Percentiles rank a stretch among this genome's conserved stretches.
phyloP scores from a whole-genome alignment of 2,329 filamentous ascomycete species.

The Aspergillus pseudonomiae region DNA sequence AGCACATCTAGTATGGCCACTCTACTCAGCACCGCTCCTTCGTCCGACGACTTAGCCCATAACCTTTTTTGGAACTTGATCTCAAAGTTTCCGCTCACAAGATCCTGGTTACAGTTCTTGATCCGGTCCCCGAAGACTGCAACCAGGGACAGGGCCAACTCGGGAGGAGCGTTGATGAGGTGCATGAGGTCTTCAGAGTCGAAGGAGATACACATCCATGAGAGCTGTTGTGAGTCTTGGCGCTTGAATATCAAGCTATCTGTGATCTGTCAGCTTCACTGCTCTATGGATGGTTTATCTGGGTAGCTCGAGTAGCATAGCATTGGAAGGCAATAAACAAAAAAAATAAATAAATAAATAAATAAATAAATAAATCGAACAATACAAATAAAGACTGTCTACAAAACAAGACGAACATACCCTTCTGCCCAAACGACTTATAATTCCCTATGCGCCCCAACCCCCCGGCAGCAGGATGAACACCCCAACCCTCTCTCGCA shows the following conservation, averaged over 20 bases:
- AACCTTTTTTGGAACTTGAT: background rate
- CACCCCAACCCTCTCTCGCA: background rate
- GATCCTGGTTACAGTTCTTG: background rate
- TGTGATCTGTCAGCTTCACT: background rate
- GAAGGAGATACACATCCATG: background rate
- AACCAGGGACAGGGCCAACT: background rate
- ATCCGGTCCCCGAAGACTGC: background rate
- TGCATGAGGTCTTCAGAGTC: background rate
- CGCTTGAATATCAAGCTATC: background rate
- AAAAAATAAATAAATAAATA: background rate
- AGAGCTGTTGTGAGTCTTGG: background rate
- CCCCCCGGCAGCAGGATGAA: background rate
- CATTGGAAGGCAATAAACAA: background rate
- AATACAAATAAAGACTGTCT: no score
- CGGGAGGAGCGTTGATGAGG: background rate
- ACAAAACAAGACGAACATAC: background rate
- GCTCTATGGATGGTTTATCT: no score
- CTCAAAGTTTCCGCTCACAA: background rate
- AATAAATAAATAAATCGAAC: no score
- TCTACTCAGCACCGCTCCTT: background rate
- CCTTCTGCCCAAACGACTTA: background rate
- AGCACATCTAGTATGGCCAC: background rate
- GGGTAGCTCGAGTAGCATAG: background rate
- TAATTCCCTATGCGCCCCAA: background rate
- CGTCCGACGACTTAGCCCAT: background rate